These are phyloP conservation scores for Boletus pseudopeckii DNA, from an alignment of 768 basidiomycete genomes.

Conservation along the genomic window DNA sequence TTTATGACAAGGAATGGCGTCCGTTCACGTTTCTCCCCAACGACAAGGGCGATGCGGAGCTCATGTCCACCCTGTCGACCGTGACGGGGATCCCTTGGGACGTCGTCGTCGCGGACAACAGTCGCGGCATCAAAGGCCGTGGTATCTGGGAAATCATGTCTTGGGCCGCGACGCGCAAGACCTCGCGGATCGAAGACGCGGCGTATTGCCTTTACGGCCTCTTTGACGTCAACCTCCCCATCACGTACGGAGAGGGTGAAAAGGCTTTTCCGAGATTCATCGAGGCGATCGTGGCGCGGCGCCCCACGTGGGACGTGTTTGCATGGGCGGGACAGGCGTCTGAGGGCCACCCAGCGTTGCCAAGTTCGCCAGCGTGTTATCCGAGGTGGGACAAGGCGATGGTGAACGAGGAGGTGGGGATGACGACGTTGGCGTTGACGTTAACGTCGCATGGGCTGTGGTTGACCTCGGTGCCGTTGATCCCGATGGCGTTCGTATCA, in stretches of 20 bases:
- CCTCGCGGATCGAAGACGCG: constrained; percentile 27
- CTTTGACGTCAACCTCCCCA: constrained; percentile 20
- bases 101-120: constrained; percentile 19
- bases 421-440: constrained; percentile 15
- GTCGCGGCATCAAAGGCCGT: constrained; percentile 11
- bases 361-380: constrained; percentile 22
- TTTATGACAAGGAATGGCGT: constrained; percentile 22
- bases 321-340: constrained; percentile 25
- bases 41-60: constrained; percentile 11
- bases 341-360: constrained; percentile 14
- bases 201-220: constrained; percentile 30
- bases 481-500: constrained; percentile 13
- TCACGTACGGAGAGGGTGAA: constrained; percentile 32
- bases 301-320: constrained; percentile 23
- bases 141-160: constrained; percentile 26
- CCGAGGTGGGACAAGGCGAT: constrained; percentile 15
- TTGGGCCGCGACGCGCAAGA: constrained; percentile 31
- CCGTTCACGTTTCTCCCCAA: constrained; percentile 12
- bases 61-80: constrained; percentile 10
- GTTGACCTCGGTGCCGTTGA: constrained; percentile 20
- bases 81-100: constrained; percentile 21
- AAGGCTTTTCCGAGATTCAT: constrained; percentile 28
- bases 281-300: constrained; percentile 13
- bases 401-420: constrained; percentile 6
- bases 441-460: constrained; percentile 15